Percentiles rank a stretch among this genome's conserved stretches.
These are phyloP conservation scores for Colletotrichum endophyticum DNA, from an alignment of 2,329 filamentous ascomycete species.

Conservation along the genomic window DNA sequence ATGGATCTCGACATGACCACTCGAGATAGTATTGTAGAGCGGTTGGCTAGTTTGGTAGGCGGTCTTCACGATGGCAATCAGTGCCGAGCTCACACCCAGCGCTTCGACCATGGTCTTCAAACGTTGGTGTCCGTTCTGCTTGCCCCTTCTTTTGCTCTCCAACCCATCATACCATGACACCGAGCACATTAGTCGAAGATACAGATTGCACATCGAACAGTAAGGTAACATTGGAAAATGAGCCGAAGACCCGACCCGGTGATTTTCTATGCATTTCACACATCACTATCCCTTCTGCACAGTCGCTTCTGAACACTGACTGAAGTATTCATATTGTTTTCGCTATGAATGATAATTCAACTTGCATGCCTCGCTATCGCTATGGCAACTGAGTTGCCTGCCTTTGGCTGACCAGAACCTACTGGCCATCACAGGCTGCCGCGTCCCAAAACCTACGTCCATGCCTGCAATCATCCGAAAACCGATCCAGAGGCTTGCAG, in stretches of 20 bases:
- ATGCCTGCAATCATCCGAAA: too few species aligned
- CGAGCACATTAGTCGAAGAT: neutral
- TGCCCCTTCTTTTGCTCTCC: neutral
- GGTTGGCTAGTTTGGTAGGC: neutral
- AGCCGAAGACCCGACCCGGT: neutral
- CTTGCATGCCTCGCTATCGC: neutral
- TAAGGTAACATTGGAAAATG: too few species aligned
- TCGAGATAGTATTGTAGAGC: neutral
- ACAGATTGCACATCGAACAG: neutral
- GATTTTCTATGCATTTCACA: neutral
- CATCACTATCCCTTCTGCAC: neutral
- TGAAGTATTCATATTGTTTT: neutral
- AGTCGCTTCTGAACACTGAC: neutral
- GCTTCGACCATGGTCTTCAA: neutral
- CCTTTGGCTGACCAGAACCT: neutral
- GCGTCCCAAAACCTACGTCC: too few species aligned
- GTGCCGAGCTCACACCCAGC: neutral
- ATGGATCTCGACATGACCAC: too few species aligned
- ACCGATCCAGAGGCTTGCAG: too few species aligned
- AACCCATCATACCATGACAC: neutral
- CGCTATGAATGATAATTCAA: neutral
- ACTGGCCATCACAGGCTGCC: neutral
- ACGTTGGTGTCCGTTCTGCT: accelerated
- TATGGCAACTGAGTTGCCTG: neutral
- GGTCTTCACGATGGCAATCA: neutral